These are phyloP conservation scores for Boletus barrowsii DNA, from an alignment of 768 basidiomycete genomes.

Conservation along the genomic window DNA sequence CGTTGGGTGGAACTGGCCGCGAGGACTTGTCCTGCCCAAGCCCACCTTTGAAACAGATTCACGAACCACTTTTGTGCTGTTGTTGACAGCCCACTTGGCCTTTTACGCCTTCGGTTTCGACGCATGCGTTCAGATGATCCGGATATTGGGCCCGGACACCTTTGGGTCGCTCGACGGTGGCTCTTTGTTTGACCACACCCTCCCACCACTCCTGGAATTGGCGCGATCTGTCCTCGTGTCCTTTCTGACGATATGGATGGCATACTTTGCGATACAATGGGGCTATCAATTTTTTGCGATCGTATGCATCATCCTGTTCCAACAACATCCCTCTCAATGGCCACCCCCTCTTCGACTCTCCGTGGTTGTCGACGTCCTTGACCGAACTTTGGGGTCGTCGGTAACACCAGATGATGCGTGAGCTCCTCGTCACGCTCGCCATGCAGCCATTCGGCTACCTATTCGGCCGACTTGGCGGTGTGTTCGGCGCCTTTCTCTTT, in stretches of 20 bases:
- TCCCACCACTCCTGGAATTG: slow-evolving; percentile 32
- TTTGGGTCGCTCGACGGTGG: slow-evolving; percentile 34
- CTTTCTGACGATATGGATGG: slow-evolving; percentile 28
- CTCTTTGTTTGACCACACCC: slow-evolving; percentile 34
- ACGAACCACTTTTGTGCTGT: slow-evolving; percentile 9
- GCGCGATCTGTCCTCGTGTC: slow-evolving; percentile 43
- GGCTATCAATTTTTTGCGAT: slow-evolving; percentile 42
- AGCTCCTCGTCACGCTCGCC: slow-evolving; percentile 52
- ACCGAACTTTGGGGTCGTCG: slow-evolving; percentile 58
- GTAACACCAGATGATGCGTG: slow-evolving; percentile 69
- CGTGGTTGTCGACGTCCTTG: slow-evolving; percentile 56
- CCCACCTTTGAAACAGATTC: slow-evolving; percentile 6
- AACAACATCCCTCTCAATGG: slow-evolving; percentile 52
- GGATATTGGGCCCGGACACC: slow-evolving; percentile 37
- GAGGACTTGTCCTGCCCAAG: slow-evolving; percentile 13
- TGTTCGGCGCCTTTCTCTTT: slow-evolving; percentile 61
- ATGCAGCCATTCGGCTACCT: slow-evolving; percentile 40
- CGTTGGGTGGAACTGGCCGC: slow-evolving; percentile 28
- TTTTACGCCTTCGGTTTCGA: slow-evolving; percentile 11
- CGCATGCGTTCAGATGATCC: slow-evolving; percentile 10
- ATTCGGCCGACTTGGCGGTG: slow-evolving; percentile 46
- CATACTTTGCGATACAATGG: slow-evolving; percentile 45
- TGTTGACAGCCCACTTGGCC: not conserved
- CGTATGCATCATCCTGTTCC: slow-evolving; percentile 43
- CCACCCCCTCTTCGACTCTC: slow-evolving; percentile 59